Evolutionary conservation across 805 yeast species (phyloP).

Genomic region (Zygosaccharomyces gambellarensis): DNA sequence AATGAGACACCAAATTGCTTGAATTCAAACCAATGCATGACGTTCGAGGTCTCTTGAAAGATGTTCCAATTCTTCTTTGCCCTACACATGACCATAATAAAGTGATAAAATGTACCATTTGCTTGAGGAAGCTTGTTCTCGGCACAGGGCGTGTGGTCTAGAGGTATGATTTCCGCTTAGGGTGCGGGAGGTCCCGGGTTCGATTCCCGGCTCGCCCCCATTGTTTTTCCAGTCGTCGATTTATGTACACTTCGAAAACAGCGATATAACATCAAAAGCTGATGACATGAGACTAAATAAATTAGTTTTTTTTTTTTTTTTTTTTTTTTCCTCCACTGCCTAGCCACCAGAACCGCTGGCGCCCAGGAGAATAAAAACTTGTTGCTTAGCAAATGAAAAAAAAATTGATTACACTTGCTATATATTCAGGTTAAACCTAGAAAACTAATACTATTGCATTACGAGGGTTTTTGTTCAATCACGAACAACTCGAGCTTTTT

Average conservation of each 20-base stretch:
- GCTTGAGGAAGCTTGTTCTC: background rate
- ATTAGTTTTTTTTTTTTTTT: background rate
- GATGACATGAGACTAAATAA: no score
- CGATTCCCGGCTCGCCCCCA: slow-evolving; percentile 24
- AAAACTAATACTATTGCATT: background rate
- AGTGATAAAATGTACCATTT: background rate
- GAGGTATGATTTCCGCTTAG: slow-evolving; percentile 23
- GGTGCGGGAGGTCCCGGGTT: slow-evolving; percentile 27
- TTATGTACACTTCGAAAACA: no score
- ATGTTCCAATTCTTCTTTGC: no score
- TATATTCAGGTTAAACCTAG: background rate
- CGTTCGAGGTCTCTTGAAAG: no score
- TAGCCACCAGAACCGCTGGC: no score
- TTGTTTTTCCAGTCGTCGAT: background rate
- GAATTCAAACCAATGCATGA: no score
- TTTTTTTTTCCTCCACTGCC: background rate
- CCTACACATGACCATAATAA: no score
- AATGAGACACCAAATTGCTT: no score
- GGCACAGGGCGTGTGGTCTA: slow-evolving; percentile 11
- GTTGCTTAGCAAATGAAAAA: background rate
- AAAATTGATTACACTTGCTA: background rate
- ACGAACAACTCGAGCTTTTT: background rate
- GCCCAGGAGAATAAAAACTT: no score
- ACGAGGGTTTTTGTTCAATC: background rate
- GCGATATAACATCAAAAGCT: no score